Evolutionary conservation across 768 basidiomycete species (phyloP), one percentile per base, ranked within the genome.

Genomic region (Phylloporus arenicola): DNA sequence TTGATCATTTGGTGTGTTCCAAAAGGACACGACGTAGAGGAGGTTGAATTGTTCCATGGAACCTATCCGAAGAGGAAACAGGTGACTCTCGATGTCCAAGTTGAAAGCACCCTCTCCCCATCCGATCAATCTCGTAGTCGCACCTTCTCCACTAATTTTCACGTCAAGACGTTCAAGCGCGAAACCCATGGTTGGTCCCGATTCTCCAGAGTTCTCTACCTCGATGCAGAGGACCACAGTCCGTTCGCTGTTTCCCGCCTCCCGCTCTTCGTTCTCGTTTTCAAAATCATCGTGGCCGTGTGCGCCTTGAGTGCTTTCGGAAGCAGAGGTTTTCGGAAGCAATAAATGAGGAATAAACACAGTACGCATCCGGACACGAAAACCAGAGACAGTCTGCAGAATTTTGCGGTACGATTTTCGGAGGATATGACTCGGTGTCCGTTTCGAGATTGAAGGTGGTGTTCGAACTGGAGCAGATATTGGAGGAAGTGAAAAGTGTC

Each of bases 361-460:
- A 0, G 92, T 93, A n/a, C 92, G 80, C 93, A 95, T 95, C 30
- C 92, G 83, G 22, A 96, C 87, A 19, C 83, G 78, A 67, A 96
- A 87, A 4, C 91, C 92, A 24, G 88, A 87, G 4, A 86, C 82
- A 0, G 88, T 86, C 40, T 77, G 75, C 16, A 96, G 69, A 1
- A 86, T 84, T 60, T 87, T 85, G 24, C 92, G 79, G 65, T 83
- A 93, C 1, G 91, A 90, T 64, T 92, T 93, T 42, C 90, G 83
- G 10, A 96, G 72, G 0, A 89, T 88, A 1, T 86, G 79, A 29
- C 74, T 80, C 1, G 79, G 74, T 56, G 69, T 68, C 31, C 74
- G 75, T 40, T 72, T 65, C 10, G 75, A 70, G 6, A 74, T 72
- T 2, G 80, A 75, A 4, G 79, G 75, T 6, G 77, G 76, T 0